These are phyloP conservation scores for Pseudocercospora cruenta DNA, from an alignment of 2,329 filamentous ascomycete species.

Conservation along the genomic window DNA sequence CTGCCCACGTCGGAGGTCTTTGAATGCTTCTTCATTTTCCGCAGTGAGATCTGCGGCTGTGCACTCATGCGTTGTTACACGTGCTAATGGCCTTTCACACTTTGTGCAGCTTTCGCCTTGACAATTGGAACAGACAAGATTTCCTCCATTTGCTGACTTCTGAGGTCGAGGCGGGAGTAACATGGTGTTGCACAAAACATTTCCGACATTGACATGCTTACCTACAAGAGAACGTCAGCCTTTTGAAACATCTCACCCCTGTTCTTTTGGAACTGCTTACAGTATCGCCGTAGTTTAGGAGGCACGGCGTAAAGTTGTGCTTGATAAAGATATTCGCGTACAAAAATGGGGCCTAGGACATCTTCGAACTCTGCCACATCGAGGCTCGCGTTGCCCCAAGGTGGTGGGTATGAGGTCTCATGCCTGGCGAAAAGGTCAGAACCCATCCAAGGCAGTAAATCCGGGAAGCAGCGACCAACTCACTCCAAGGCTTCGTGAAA, in stretches of 20 bases:
- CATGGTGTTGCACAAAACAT: neutral
- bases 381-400: neutral
- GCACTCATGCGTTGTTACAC: neutral
- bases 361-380: slow-evolving; percentile 7
- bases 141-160: neutral
- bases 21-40: neutral
- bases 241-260: too few species aligned
- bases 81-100: neutral
- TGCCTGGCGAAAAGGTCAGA: neutral
- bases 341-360: slow-evolving; percentile 3
- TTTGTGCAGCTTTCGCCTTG: neutral
- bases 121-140: neutral
- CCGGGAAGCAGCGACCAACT: neutral
- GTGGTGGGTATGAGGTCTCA: neutral
- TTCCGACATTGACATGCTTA: neutral
- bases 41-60: neutral
- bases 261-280: neutral
- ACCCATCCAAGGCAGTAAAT: neutral
- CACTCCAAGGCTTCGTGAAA: neutral
- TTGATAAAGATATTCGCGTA: neutral
- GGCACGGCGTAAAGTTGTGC: neutral
- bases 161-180: neutral
- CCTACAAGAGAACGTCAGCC: neutral
- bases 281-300: neutral
- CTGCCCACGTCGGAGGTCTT: neutral